These are phyloP conservation scores for Cyclocybe aegerita DNA, from an alignment of 768 basidiomycete genomes.

Conservation along the genomic window DNA sequence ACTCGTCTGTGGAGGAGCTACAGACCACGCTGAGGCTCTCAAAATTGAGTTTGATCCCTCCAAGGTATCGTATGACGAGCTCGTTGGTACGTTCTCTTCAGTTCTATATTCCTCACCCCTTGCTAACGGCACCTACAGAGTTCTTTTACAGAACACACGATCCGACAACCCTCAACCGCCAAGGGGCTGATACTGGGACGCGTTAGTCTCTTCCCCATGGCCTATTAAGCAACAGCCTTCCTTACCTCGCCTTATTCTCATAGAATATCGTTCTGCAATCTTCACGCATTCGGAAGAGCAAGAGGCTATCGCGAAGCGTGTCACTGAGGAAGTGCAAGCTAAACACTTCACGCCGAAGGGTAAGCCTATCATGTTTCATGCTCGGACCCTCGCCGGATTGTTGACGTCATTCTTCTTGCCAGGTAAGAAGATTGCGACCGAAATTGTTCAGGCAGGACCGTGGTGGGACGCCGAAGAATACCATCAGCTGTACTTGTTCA, in stretches of 20 bases:
- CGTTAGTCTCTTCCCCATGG: slow-evolving; percentile 48
- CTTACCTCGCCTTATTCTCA: background rate
- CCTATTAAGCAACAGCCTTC: background rate
- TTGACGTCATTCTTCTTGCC: background rate
- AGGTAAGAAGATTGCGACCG: slow-evolving; percentile 70
- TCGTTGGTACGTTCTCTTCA: slow-evolving; percentile 64
- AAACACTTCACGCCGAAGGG: slow-evolving; percentile 78
- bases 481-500: slow-evolving; percentile 80
- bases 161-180: slow-evolving; percentile 79
- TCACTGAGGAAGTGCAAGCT: slow-evolving; percentile 81
- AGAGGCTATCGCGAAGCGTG: slow-evolving; percentile 62
- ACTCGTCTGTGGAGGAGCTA: slow-evolving; percentile 76
- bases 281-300: slow-evolving; percentile 81
- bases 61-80: slow-evolving; percentile 76
- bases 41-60: slow-evolving; percentile 84
- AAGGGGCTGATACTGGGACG: slow-evolving; percentile 75
- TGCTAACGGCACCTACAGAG: slow-evolving; percentile 41
- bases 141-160: slow-evolving; percentile 97
- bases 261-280: slow-evolving; percentile 94
- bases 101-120: background rate
- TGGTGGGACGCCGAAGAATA: slow-evolving; percentile 89
- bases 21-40: slow-evolving; percentile 88
- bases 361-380: background rate
- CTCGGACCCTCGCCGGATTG: no score
- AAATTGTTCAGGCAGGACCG: slow-evolving; percentile 62